Conservation (phyloP, 2,329 filamentous ascomycete genomes). For the Tympanopsis confertula region DNA sequence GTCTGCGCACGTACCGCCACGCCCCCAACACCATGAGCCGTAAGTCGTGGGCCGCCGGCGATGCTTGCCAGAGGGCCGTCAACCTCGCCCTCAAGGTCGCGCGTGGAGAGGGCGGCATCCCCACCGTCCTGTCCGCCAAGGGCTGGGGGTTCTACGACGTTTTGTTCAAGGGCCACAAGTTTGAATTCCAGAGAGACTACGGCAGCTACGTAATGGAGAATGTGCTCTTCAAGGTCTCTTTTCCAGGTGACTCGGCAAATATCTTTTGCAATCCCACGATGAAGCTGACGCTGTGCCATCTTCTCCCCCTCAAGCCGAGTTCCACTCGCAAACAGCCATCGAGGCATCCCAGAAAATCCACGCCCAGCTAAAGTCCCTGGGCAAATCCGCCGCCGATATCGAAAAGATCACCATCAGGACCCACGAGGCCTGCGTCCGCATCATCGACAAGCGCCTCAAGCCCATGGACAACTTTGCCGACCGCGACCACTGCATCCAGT, state of each 20-base stretch:
- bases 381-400: constrained; percentile 89
- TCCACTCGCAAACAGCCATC: constrained; percentile 96
- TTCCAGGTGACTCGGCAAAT: constrained; percentile 61
- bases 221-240: constrained; percentile 98
- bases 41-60: constrained; percentile 99
- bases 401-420: constrained; percentile 88
- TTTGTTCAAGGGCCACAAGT: constrained; percentile 88
- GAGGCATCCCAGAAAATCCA: constrained; percentile 86
- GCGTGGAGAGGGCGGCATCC: constrained; percentile 81
- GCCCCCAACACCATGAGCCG: constrained; percentile 98
- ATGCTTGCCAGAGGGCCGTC: constrained; percentile 90
- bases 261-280: constrained; percentile 11
- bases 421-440: constrained; percentile 95
- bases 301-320: constrained; percentile 53
- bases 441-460: constrained; percentile 99
- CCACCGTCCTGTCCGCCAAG: constrained; percentile 83
- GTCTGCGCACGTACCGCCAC: constrained; percentile 91
- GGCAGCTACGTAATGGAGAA: constrained; percentile 99
- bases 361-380: constrained; percentile 68
- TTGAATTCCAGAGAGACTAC: constrained; percentile 90
- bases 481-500: constrained; percentile 97
- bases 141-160: constrained; percentile 99
- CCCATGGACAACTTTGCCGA: constrained; percentile 99
- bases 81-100: constrained; percentile 83
- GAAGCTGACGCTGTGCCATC: constrained; percentile 1